Conservation (phyloP, 2,329 filamentous ascomycete genomes). For the Colletotrichum gigasporum region DNA sequence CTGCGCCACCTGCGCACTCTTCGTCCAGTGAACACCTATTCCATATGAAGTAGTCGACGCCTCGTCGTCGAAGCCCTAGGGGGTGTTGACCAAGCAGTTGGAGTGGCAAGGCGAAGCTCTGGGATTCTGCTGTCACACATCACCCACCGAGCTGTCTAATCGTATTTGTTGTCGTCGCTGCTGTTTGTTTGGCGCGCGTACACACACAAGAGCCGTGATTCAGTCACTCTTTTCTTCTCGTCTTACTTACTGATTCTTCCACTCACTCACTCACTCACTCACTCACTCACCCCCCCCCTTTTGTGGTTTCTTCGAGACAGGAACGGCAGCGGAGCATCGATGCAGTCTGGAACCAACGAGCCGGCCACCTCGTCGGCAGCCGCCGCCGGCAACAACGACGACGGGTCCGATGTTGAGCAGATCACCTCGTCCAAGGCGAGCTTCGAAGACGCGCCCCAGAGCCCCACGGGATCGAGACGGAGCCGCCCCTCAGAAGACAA, state of each 20-base stretch:
- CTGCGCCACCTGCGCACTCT: neutral
- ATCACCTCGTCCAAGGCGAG: constrained; percentile 25
- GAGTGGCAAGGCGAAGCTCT: constrained; percentile 10
- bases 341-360: constrained; percentile 14
- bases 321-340: neutral
- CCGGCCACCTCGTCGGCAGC: constrained; percentile 10
- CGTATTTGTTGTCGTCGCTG: constrained; percentile 15
- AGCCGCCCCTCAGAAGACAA: constrained; percentile 18
- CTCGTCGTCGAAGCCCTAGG: neutral
- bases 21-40: constrained; percentile 19
- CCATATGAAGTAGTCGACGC: constrained; percentile 30
- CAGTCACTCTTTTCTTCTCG: neutral
- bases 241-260: neutral
- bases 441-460: constrained; percentile 27
- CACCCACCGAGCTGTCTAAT: constrained; percentile 2
- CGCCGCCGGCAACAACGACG: constrained; percentile 14
- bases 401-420: constrained; percentile 14
- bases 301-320: neutral
- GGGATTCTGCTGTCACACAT: constrained; percentile 16
- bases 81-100: no score
- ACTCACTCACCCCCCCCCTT: neutral
- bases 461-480: neutral
- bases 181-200: constrained; percentile 18
- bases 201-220: constrained; percentile 10
- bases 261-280: neutral